Conservation (phyloP, 2,329 filamentous ascomycete genomes). For the Penicillium sclerotiorum region DNA sequence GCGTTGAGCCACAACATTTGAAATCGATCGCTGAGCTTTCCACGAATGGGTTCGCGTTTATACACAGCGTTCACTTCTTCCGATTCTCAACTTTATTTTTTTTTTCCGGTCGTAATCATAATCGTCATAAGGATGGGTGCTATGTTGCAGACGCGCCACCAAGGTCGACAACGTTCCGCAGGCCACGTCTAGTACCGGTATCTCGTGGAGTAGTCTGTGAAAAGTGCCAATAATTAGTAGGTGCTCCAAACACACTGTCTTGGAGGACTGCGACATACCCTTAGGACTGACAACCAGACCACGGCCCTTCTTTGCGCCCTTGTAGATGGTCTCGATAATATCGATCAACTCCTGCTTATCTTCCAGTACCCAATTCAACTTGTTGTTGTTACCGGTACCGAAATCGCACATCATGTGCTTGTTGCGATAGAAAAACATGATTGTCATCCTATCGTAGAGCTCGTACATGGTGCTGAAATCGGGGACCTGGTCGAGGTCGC, state of each 20-base stretch:
- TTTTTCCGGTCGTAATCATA: conserved; percentile 18
- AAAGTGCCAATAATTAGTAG: conserved; percentile 3
- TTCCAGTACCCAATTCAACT: conserved; percentile 93
- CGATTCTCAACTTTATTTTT: conserved; percentile 1
- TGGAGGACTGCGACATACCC: conserved; percentile 51
- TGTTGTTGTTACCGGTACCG: conserved; percentile 98
- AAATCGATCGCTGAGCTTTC: not conserved
- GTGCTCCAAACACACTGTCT: not conserved
- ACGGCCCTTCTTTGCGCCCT: conserved; percentile 96
- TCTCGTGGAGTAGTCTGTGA: conserved; percentile 63
- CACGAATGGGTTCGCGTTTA: too few species aligned
- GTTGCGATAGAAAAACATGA: conserved; percentile 74
- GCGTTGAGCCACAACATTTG: not conserved
- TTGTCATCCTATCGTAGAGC: conserved; percentile 82
- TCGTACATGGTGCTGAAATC: conserved; percentile 98
- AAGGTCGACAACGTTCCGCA: conserved; percentile 1
- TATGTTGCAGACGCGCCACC: not conserved
- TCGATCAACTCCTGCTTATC: conserved; percentile 99
- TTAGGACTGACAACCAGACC: conserved; percentile 97
- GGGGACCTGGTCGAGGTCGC: conserved; percentile 86
- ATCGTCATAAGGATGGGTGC: conserved; percentile 20
- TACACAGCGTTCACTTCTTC: too few species aligned
- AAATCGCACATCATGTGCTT: conserved; percentile 95
- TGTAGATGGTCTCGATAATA: conserved; percentile 96
- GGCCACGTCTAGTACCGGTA: conserved; percentile 61